Base-by-base conservation (phyloP, 768 basidiomycete species). In the Suillus spraguei region DNA sequence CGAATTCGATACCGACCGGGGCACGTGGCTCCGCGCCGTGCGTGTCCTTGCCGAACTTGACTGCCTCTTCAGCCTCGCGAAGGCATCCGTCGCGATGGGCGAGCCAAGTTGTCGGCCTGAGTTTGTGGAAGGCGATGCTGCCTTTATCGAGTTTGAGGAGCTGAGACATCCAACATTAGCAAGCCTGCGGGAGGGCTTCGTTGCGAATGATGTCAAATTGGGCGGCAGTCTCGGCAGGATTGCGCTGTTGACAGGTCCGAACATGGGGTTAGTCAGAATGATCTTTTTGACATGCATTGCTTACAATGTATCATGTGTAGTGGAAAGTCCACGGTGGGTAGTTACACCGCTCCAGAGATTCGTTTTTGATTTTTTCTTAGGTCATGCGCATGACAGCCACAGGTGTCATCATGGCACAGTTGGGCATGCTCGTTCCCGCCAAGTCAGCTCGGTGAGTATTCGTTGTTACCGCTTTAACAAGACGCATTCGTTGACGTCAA, bases 401-500 rank as follows among this genome's bases (percentile, higher is more conserved):
- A 1, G 97, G 94, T 22, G 88, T 99, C 64, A 92, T 94, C 64
- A 92, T 97, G 91, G 94, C 95, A 4, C 95, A 96, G 72, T 81
- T 99, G 17, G 97, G 97, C 24, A 98, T 97, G 92, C 85, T 90
- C 52, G 94, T 99, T 2, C 97, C 97, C 36, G 97, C 97, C 0
- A 74, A 83, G 42, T 84, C 78, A 64, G 97, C 97, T 33, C 83
- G 87, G 90, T 92, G 67, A 63, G 82, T 72, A 11, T 32, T 47
- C 39, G 9, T 54, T 6, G 35, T 32, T 32, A 50, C 17, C 9
- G 41, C 55, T n/a, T 36, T 41, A 39, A 20, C 17, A 10, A 17
- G 17, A 42, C 28, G 16, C 7, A 28, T 66, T 68, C 35, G 63
- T 59, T 65, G 6, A 66, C 33, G 33, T 32, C 42, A 60, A 10